Evolutionary conservation across 2,329 filamentous ascomycete genomes (phyloP).

Genomic region (Trichophyton benhamiae): DNA sequence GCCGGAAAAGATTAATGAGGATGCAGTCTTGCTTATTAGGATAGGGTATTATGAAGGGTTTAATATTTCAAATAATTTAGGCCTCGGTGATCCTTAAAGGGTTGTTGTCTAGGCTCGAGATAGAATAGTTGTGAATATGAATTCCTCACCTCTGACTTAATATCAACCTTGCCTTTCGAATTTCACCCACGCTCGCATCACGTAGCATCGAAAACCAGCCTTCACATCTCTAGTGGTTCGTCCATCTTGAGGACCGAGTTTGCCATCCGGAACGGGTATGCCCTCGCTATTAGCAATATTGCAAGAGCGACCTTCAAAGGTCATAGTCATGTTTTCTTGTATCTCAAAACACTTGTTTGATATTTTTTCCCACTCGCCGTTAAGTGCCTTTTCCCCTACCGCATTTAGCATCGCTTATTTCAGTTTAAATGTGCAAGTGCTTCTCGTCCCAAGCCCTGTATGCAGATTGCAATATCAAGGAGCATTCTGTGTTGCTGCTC

Average conservation of each 20-base stretch:
- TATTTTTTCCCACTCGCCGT: slow-evolving; percentile 5
- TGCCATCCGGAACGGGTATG: not conserved
- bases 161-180: not conserved
- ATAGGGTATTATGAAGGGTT: not conserved
- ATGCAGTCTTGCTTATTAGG: not conserved
- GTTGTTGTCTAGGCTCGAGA: not conserved
- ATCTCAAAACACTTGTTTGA: slow-evolving; percentile 7
- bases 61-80: not conserved
- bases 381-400: slow-evolving; percentile 2
- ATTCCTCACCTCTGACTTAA: not conserved
- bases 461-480: too few species aligned
- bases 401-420: not conserved
- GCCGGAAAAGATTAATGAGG: not conserved
- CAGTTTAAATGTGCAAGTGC: too few species aligned
- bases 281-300: slow-evolving; percentile 7
- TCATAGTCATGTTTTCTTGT: slow-evolving; percentile 5
- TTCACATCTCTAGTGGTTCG: not conserved
- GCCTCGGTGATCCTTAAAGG: not conserved
- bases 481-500: too few species aligned
- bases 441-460: too few species aligned
- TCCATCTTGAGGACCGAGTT: slow-evolving; percentile 1
- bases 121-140: not conserved
- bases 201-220: not conserved
- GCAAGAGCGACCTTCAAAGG: slow-evolving; percentile 4
- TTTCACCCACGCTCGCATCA: not conserved